Evolutionary conservation across 345 rosid species (phyloP).

Genomic region (Populus simonii): DNA sequence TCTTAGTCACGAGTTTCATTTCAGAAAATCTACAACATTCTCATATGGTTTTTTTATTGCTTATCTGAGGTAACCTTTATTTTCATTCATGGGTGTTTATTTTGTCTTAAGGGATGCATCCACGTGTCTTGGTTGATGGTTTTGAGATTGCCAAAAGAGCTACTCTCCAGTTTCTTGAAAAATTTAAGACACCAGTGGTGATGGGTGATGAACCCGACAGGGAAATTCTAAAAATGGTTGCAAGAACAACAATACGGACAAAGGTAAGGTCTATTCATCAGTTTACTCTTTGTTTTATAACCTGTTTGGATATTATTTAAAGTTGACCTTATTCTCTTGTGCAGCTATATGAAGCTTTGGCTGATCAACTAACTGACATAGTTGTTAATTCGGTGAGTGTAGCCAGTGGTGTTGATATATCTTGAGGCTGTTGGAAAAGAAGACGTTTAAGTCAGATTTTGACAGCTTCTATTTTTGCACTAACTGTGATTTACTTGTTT

Average conservation of each 20-base stretch:
- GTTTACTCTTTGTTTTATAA: neutral
- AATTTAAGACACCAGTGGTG: constrained; percentile 90
- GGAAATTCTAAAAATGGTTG: constrained; percentile 95
- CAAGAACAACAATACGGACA: constrained; percentile 88
- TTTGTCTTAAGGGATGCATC: constrained; percentile 78
- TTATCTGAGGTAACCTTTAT: neutral
- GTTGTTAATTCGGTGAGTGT: constrained; percentile 75
- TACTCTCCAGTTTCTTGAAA: constrained; percentile 85
- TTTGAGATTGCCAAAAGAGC: constrained; percentile 95
- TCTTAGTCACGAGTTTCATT: neutral
- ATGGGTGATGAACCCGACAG: constrained; percentile 93
- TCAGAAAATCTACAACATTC: neutral
- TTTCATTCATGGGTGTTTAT: neutral
- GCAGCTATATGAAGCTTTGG: constrained; percentile 84
- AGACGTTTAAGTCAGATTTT: neutral
- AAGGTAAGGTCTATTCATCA: constrained; percentile 48
- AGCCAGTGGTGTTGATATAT: neutral
- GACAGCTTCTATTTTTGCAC: neutral
- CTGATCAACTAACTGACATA: constrained; percentile 91
- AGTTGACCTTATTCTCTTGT: constrained; percentile 18
- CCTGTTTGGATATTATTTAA: neutral
- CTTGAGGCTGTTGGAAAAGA: neutral
- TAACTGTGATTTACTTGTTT: constrained; percentile 10
- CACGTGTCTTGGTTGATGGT: constrained; percentile 97
- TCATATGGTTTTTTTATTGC: neutral